Evolutionary conservation across 768 basidiomycete species (phyloP), one percentile per base, ranked within the genome.

Genomic region (Fomitopsis pulvina): DNA sequence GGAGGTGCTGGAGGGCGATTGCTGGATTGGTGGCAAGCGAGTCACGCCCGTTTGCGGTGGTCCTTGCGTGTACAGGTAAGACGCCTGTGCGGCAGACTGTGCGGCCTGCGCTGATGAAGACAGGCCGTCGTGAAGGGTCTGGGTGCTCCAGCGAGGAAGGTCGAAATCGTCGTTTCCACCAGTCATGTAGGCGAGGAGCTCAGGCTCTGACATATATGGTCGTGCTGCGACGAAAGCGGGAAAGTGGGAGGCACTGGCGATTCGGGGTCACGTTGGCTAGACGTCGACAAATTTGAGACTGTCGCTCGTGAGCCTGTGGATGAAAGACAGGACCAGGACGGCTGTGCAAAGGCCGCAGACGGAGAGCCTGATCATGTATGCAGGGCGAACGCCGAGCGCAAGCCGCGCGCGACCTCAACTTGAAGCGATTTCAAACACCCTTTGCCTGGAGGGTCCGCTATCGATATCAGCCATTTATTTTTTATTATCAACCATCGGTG

Each of bases 151-250:
- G 61, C 76, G 76, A 54, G 78, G 76, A 50, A 78, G 76, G 66
- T 87, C 86, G 70, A 87, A 90, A 71, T 79, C 80, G 73, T 88
- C 85, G 81, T 87, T 85, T 61, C 81, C 68, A 72, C 79, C 80
- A 70, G 76, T 73, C 73, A 87, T 85, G 78, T 82, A 85, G 58
- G 74, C 76, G 52, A 63, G 54, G 42, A 82, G 76, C 71, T 85
- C 82, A 64, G 81, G 76, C 78, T 85, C 81, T 62, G 83, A 84
- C 83, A 86, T 85, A 67, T 62, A 63, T 60, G 53, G 45, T 39
- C 28, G 51, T n/a, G 47, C 29, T 51, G 52, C 34, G 41, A 29
- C 16, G 28, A 41, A 34, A 46, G 25, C 30, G 43, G 40, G 42
- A 18, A 16, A 16, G 34, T 37, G 34, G 34, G 34, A 37, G 18